Conservation (phyloP, 371 early-diverging fungal genomes). For the Choanephora cucurbitarum region DNA sequence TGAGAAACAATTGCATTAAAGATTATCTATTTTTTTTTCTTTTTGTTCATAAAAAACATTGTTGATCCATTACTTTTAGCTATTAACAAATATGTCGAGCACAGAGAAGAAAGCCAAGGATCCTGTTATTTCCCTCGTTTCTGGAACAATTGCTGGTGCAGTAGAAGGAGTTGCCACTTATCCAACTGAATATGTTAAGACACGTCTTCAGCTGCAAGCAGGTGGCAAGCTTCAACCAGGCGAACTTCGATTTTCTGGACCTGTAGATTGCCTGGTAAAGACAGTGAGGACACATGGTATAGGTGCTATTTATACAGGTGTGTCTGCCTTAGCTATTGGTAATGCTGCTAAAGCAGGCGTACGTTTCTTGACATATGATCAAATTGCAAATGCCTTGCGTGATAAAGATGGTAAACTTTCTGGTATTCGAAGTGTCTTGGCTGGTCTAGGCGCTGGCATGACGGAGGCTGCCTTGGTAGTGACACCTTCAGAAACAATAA, state of each 20-base stretch:
- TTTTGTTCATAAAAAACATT: no score
- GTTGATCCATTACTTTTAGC: no score
- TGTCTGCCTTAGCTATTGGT: slow-evolving; percentile 86
- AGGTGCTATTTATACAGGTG: slow-evolving; percentile 76
- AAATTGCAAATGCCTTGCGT: slow-evolving; percentile 70
- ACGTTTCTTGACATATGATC: slow-evolving; percentile 88
- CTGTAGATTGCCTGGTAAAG: slow-evolving; percentile 73
- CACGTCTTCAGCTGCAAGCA: slow-evolving; percentile 87
- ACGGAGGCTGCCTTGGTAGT: slow-evolving; percentile 85
- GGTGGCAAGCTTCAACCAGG: slow-evolving; percentile 48
- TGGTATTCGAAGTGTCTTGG: slow-evolving; percentile 67
- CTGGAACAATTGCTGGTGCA: slow-evolving; percentile 88
- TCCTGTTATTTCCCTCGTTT: slow-evolving; percentile 61
- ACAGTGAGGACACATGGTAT: slow-evolving; percentile 72
- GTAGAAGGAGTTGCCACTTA: slow-evolving; percentile 88
- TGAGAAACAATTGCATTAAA: not conserved
- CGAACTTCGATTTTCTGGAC: slow-evolving; percentile 70
- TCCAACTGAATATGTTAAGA: slow-evolving; percentile 93
- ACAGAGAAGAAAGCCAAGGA: slow-evolving; percentile 36
- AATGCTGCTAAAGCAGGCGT: slow-evolving; percentile 91
- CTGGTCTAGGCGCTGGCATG: slow-evolving; percentile 91
- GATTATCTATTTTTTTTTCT: no score
- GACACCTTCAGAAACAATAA: slow-evolving; percentile 92
- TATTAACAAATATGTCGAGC: no score
- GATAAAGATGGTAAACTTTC: slow-evolving; percentile 73